Evolutionary conservation across 2,329 filamentous ascomycete species (phyloP).

Genomic region (Cyclaneusma minus): DNA sequence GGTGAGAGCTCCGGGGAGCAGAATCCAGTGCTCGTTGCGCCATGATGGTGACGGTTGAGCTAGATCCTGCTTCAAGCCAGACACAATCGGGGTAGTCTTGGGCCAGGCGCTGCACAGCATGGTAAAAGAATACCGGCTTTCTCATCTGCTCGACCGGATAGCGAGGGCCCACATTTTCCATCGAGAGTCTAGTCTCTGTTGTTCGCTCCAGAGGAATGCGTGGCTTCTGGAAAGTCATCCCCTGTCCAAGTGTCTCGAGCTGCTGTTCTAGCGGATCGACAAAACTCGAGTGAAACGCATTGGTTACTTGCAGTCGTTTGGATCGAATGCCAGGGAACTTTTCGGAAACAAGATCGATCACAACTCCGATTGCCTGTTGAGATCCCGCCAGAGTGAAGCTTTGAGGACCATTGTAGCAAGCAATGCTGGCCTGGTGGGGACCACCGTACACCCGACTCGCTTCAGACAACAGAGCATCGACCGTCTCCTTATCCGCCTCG

Average conservation of each 20-base stretch:
- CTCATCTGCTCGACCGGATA: constrained; percentile 12
- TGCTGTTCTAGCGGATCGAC: constrained; percentile 12
- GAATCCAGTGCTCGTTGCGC: constrained; percentile 13
- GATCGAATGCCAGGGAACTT: constrained; percentile 6
- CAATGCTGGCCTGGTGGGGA: constrained; percentile 13
- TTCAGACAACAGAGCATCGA: constrained; percentile 4
- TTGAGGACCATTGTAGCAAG: constrained; percentile 19
- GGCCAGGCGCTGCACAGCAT: constrained; percentile 14
- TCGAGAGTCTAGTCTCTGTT: constrained; percentile 1
- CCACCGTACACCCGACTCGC: not conserved
- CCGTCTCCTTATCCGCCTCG: constrained; percentile 4
- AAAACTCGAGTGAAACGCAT: constrained; percentile 17
- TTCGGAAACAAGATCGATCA: constrained; percentile 6
- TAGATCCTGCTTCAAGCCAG: constrained; percentile 20
- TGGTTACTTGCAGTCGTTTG: constrained; percentile 13
- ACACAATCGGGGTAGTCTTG: constrained; percentile 8
- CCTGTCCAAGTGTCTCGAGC: constrained; percentile 7
- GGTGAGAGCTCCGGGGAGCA: constrained; percentile 1
- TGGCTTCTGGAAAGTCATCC: constrained; percentile 9
- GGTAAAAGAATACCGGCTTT: constrained; percentile 15
- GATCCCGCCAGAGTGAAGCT: constrained; percentile 19
- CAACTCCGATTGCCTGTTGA: constrained; percentile 11
- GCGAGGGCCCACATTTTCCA: not conserved
- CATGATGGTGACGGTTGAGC: constrained; percentile 18
- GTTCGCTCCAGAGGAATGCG: constrained; percentile 12